Evolutionary conservation across 164 flowering plant genomes (phyloP).

Genomic region (Taxillus chinensis): DNA sequence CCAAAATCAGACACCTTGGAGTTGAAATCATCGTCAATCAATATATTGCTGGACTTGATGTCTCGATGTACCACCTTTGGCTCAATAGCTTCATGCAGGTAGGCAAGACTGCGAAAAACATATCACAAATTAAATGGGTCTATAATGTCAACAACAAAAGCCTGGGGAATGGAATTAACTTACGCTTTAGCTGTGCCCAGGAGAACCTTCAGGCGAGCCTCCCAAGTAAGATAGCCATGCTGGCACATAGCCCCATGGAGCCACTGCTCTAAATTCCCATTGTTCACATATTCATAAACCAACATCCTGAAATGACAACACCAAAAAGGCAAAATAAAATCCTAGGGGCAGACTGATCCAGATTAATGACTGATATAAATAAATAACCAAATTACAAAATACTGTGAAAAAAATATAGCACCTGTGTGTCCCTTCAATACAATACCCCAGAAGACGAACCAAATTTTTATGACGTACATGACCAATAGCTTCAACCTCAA

Average conservation of each 20-base stretch:
- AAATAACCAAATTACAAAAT: not conserved
- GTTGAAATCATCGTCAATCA: conserved; percentile 63
- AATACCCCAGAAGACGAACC: conserved; percentile 70
- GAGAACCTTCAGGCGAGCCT: conserved; percentile 61
- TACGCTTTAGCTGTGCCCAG: conserved; percentile 84
- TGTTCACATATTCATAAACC: conserved; percentile 68
- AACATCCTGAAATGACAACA: conserved; percentile 36
- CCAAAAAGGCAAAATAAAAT: not conserved
- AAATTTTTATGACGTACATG: conserved; percentile 76
- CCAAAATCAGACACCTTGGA: conserved; percentile 81
- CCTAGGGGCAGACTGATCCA: not conserved
- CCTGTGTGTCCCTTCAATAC: conserved; percentile 69
- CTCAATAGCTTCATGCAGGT: conserved; percentile 75
- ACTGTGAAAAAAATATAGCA: conserved; percentile 6
- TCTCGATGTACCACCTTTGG: conserved; percentile 80
- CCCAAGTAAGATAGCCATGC: conserved; percentile 73
- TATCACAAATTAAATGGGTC: conserved; percentile 8
- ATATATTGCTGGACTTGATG: conserved; percentile 69
- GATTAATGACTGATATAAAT: not conserved
- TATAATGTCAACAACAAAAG: not conserved
- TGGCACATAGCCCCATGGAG: conserved; percentile 76
- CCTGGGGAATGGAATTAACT: conserved; percentile 14
- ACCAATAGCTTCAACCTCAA: conserved; percentile 77
- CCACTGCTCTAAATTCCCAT: conserved; percentile 75
- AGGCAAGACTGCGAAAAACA: conserved; percentile 52